Evolutionary conservation across 331 rosid species (phyloP).

Genomic region (Pyrus hybrid): DNA sequence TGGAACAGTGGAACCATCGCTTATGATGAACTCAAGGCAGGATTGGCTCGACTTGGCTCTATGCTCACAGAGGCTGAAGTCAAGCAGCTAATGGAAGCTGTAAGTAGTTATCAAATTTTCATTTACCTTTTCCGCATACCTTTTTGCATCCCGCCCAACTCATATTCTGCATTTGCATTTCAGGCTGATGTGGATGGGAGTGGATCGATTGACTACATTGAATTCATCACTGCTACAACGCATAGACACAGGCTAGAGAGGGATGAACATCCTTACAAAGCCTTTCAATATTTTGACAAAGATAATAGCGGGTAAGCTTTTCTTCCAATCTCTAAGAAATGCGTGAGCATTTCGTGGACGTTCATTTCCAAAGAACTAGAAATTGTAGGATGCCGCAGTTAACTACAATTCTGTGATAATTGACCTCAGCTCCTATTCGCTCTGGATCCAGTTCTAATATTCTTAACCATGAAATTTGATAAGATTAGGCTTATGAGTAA

Average conservation of each 20-base stretch:
- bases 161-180: conserved; percentile 7
- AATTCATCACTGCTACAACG: conserved; percentile 94
- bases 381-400: not conserved
- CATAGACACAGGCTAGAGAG: conserved; percentile 81
- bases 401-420: not conserved
- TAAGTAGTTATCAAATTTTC: conserved; percentile 20
- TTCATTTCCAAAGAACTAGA: not conserved
- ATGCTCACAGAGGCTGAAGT: conserved; percentile 87
- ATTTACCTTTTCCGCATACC: not conserved
- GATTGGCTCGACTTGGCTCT: conserved; percentile 85
- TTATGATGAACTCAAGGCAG: conserved; percentile 74
- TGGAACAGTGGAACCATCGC: conserved; percentile 90
- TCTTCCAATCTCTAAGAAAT: not conserved
- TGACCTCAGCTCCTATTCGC: not conserved
- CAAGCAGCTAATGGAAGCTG: conserved; percentile 92
- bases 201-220: conserved; percentile 85
- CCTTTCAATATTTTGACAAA: conserved; percentile 79
- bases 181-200: conserved; percentile 97
- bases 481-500: not conserved
- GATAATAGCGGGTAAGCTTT: conserved; percentile 73
- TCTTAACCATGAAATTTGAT: not conserved
- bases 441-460: not conserved
- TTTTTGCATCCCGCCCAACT: conserved; percentile 1
- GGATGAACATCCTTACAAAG: conserved; percentile 82
- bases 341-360: not conserved